Conservation (phyloP, 2,329 filamentous ascomycete species). For the Aspergillus brunneoviolaceus region DNA sequence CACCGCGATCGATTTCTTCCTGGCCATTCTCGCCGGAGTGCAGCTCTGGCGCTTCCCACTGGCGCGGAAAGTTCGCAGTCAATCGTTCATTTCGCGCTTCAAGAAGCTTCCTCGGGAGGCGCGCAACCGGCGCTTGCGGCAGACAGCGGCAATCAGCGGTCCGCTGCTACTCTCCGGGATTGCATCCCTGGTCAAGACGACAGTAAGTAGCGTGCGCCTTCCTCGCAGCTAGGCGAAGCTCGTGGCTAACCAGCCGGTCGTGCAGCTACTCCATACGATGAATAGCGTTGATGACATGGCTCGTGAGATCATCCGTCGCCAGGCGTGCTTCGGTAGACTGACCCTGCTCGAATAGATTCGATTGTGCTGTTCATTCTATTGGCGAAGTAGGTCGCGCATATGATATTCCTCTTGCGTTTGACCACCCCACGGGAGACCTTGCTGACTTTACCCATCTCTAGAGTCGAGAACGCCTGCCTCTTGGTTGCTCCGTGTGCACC, state of each 20-base stretch:
- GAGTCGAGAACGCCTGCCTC: slow-evolving; percentile 40
- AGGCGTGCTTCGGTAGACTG: not conserved
- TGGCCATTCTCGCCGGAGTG: too few relatives aligned
- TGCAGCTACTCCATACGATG: slow-evolving; percentile 34
- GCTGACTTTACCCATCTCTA: slow-evolving; percentile 5
- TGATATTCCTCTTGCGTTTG: too few relatives aligned
- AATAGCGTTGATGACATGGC: slow-evolving; percentile 36
- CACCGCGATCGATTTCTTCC: too few relatives aligned
- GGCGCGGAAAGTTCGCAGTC: too few relatives aligned
- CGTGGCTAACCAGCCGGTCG: not conserved
- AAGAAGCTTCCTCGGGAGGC: slow-evolving; percentile 28
- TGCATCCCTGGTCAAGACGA: slow-evolving; percentile 39
- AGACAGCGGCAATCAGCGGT: slow-evolving; percentile 35
- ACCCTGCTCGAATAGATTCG: slow-evolving; percentile 22
- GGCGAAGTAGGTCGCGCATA: slow-evolving; percentile 33
- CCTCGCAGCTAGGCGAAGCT: not conserved
- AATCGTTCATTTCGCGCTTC: slow-evolving; percentile 25
- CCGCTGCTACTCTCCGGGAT: slow-evolving; percentile 36
- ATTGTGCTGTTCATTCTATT: slow-evolving; percentile 37
- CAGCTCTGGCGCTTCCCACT: too few relatives aligned
- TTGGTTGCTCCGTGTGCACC: slow-evolving; percentile 37
- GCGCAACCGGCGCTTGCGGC: slow-evolving; percentile 36
- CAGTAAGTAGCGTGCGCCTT: slow-evolving; percentile 19
- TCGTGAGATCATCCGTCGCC: slow-evolving; percentile 10
- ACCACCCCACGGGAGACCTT: slow-evolving; percentile 1